Evolutionary conservation across 208 protist genomes (phyloP), one percentile per base, ranked within the genome.

Genomic region (Trypanosoma melophagium): DNA sequence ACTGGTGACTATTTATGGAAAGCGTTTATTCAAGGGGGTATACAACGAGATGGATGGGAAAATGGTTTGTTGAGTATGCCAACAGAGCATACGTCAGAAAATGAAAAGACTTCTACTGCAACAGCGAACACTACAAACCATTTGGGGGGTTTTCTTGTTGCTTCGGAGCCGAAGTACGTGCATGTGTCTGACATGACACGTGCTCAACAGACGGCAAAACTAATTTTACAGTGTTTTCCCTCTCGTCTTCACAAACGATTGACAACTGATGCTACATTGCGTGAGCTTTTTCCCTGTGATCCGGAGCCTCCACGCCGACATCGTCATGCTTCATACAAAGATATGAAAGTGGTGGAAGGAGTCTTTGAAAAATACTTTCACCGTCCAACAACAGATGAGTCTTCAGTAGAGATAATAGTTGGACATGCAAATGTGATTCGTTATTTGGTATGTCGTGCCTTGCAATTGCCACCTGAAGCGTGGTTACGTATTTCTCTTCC

Each of bases 361-460:
- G 81, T 84, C 7, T 89, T 88, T 64, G 64, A 80, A 52, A 76
- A 81, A 8, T 92, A 92, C 69, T 90, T 92, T 59, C 72, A 90
- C 62, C 83, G 86, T 16, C 83, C 86, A 4, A 55, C 52, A 0
- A 53, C 60, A n/a, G 65, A 75, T 60, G 79, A 80, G 22, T 73
- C 60, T 16, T 71, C 77, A 1, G 77, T 86, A 1, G 86, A 92
- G 51, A 69, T 95, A 28, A 86, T 95, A 57, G 87, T 95, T 14
- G 84, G 83, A 12, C 91, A 96, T 64, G 78, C 69, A 16, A 96
- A 96, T 62, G 67, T 96, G 19, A 95, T 96, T 73, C 88, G 91
- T 22, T 96, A 94, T 75, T 87, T 90, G 42, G 76, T 82, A 5
- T 79, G 89, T 56, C 91, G 91, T 10, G 88, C 89, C 12, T 71